Percentiles rank a stretch among this genome's conserved stretches.
These are phyloP conservation scores for Thelonectria rubi DNA, from an alignment of 2,329 filamentous ascomycete species.

Conservation along the genomic window DNA sequence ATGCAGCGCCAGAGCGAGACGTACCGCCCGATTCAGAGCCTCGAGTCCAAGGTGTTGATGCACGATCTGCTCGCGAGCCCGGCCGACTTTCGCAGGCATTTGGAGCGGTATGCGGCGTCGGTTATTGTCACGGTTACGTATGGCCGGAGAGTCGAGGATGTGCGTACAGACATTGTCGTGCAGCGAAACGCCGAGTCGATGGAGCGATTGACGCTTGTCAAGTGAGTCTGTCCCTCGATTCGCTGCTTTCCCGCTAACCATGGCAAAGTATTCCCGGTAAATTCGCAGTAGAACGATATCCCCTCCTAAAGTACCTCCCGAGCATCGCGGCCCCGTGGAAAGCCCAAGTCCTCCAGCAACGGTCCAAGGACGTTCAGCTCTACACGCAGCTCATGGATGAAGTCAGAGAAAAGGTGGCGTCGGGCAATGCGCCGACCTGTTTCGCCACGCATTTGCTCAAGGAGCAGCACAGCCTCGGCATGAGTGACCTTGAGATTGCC, in stretches of 20 bases:
- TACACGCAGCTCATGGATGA: constrained; percentile 54
- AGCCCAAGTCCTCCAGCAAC: constrained; percentile 48
- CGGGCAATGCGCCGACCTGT: constrained; percentile 48
- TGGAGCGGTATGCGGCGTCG: constrained; percentile 48
- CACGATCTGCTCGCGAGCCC: constrained; percentile 48
- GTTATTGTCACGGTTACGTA: constrained; percentile 56
- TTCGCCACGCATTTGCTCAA: constrained; percentile 55
- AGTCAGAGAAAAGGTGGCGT: constrained; percentile 46
- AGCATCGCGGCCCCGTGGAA: constrained; percentile 53
- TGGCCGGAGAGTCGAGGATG: constrained; percentile 45
- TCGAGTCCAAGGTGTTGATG: constrained; percentile 53
- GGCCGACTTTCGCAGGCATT: constrained; percentile 35
- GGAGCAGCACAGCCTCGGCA: constrained; percentile 51
- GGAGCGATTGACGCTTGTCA: constrained; percentile 54
- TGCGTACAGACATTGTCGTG: constrained; percentile 49
- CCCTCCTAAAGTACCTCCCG: constrained; percentile 51
- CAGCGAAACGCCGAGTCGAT: constrained; percentile 52
- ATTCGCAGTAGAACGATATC: constrained; percentile 53
- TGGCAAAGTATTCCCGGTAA: constrained; percentile 37
- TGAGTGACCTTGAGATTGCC: constrained; percentile 54
- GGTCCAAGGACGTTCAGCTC: constrained; percentile 49
- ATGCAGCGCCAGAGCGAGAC: constrained; percentile 55
- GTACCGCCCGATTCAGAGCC: constrained; percentile 52
- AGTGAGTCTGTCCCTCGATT: constrained; percentile 43
- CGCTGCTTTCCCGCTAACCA: not conserved